Percentiles rank a stretch among this genome's conserved stretches.
phyloP scores from a whole-genome alignment of 306 rosid genomes.

The Prunus campanulata region DNA sequence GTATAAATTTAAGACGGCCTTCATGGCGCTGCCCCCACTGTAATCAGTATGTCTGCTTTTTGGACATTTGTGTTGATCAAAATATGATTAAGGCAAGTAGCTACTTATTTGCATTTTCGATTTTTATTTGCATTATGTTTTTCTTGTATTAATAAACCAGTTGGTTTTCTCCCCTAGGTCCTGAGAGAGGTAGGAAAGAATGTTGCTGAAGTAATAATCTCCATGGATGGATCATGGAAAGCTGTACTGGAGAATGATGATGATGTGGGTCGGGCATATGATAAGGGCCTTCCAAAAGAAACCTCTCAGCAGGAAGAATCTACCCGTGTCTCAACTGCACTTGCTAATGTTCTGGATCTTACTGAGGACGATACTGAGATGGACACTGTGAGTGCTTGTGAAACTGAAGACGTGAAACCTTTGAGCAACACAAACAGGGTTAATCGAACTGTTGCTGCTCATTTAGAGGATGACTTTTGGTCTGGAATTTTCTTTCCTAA shows the following conservation, averaged over 20 bases:
- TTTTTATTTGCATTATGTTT: slow-evolving; percentile 20
- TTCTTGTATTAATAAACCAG: slow-evolving; percentile 2
- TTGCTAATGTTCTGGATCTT: slow-evolving; percentile 56
- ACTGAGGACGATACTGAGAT: slow-evolving; percentile 55
- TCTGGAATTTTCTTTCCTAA: slow-evolving; percentile 24
- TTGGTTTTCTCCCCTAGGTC: slow-evolving; percentile 45
- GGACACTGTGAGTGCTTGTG: slow-evolving; percentile 37
- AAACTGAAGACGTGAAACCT: slow-evolving; percentile 62
- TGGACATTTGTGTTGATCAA: slow-evolving; percentile 68
- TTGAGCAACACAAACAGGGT: slow-evolving; percentile 18
- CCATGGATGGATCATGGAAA: slow-evolving; percentile 88
- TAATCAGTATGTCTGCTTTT: slow-evolving; percentile 69
- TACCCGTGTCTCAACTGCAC: slow-evolving; percentile 14
- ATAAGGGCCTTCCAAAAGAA: slow-evolving; percentile 37
- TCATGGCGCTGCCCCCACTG: slow-evolving; percentile 99
- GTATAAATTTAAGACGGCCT: slow-evolving; percentile 78
- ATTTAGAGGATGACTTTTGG: slow-evolving; percentile 47
- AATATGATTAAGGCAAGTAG: slow-evolving; percentile 83
- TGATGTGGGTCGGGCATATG: slow-evolving; percentile 33
- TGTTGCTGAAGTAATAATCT: slow-evolving; percentile 61
- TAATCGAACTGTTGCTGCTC: slow-evolving; percentile 40
- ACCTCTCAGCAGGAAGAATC: slow-evolving; percentile 43
- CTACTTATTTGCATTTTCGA: slow-evolving; percentile 27
- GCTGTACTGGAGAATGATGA: slow-evolving; percentile 49
- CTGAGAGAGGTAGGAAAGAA: slow-evolving; percentile 69